Conservation (phyloP, 2,329 filamentous ascomycete species). For the Fusarium sp. region DNA sequence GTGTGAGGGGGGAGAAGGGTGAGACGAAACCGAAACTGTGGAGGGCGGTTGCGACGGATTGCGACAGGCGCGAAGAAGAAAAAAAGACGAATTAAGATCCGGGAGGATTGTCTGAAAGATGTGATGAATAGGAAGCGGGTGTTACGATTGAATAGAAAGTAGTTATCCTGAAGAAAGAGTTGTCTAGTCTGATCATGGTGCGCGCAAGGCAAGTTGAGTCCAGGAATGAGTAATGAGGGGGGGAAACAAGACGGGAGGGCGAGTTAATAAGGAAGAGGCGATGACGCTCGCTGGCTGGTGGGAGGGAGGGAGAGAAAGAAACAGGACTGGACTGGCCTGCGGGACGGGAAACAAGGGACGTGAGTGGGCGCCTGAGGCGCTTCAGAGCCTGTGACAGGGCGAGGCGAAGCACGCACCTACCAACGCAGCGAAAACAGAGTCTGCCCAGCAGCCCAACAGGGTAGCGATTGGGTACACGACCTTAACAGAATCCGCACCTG, state of each 20-base stretch:
- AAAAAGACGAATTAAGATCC: constrained; percentile 31
- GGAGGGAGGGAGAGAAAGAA: constrained; percentile 19
- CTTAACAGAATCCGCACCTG: not conserved
- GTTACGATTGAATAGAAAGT: constrained; percentile 35
- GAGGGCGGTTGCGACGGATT: constrained; percentile 19
- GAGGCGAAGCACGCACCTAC: not conserved
- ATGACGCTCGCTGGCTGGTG: constrained; percentile 34
- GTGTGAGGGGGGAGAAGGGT: constrained; percentile 3
- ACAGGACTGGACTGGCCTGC: constrained; percentile 9
- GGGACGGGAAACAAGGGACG: not conserved
- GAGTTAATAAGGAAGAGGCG: constrained; percentile 33
- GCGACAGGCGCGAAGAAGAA: constrained; percentile 26
- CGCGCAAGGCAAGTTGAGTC: constrained; percentile 28
- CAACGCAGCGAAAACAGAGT: not conserved
- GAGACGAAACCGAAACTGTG: constrained; percentile 7
- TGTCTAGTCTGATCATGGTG: constrained; percentile 44
- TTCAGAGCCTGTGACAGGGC: constrained; percentile 7
- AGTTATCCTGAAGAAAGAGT: constrained; percentile 37
- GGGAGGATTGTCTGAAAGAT: constrained; percentile 35
- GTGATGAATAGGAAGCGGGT: constrained; percentile 27
- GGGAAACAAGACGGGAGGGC: constrained; percentile 26
- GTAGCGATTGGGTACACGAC: not conserved
- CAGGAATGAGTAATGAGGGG: constrained; percentile 30
- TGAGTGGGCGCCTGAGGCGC: constrained; percentile 27
- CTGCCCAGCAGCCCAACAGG: constrained; percentile 9